Evolutionary conservation across 164 flowering plant species (phyloP).

Genomic region (Brasenia schreberi): DNA sequence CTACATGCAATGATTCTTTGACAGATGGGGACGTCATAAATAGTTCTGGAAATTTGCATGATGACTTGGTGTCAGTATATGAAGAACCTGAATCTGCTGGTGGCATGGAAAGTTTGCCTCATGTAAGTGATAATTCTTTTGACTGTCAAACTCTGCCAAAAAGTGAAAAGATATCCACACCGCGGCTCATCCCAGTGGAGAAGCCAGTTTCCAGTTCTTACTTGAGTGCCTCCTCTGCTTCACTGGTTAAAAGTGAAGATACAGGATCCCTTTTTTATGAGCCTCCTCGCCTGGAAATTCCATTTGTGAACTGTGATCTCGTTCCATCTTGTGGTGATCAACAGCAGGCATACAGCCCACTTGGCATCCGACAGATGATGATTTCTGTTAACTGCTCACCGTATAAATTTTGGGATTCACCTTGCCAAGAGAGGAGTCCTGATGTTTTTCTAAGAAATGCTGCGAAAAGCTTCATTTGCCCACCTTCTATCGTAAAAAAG

Average conservation of each 20-base stretch:
- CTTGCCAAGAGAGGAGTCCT: slow-evolving; percentile 52
- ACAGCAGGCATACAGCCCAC: slow-evolving; percentile 90
- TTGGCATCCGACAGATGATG: slow-evolving; percentile 85
- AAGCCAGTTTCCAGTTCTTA: slow-evolving; percentile 20
- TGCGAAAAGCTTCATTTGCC: slow-evolving; percentile 62
- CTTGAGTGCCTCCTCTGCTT: slow-evolving; percentile 14
- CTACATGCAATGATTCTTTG: not conserved
- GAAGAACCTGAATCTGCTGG: slow-evolving; percentile 28
- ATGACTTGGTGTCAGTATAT: not conserved
- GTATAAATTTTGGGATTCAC: slow-evolving; percentile 76
- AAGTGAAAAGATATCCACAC: slow-evolving; percentile 18
- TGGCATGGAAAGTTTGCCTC: slow-evolving; percentile 18
- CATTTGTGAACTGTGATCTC: slow-evolving; percentile 95
- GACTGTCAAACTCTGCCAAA: slow-evolving; percentile 15
- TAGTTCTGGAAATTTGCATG: not conserved
- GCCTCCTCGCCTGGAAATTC: slow-evolving; percentile 91
- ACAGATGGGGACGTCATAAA: not conserved
- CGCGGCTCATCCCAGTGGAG: slow-evolving; percentile 29
- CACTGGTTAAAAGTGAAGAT: slow-evolving; percentile 19
- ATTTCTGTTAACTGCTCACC: slow-evolving; percentile 63
- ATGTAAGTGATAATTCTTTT: slow-evolving; percentile 17
- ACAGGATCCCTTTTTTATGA: slow-evolving; percentile 64
- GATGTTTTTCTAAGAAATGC: slow-evolving; percentile 74
- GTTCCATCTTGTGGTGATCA: slow-evolving; percentile 51
- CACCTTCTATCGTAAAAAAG: slow-evolving; percentile 90